Evolutionary conservation across 805 yeast genomes (phyloP).

Genomic region (Cyberlindnera amylophila): DNA sequence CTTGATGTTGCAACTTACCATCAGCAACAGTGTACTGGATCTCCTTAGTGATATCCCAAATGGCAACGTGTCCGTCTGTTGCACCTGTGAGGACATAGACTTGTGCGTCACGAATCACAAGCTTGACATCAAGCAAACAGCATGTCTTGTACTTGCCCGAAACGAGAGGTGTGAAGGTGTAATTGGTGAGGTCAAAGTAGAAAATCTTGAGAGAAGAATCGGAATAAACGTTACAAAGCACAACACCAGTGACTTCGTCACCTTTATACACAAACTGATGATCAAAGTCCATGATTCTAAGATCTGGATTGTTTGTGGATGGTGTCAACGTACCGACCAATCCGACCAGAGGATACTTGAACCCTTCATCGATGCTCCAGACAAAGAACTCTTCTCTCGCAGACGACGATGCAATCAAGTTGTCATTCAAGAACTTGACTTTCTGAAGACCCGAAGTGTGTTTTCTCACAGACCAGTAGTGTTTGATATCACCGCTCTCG

Average conservation of each 20-base stretch:
- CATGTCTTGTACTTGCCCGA: constrained; percentile 62
- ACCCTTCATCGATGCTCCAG: constrained; percentile 57
- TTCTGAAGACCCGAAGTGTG: constrained; percentile 90
- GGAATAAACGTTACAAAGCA: constrained; percentile 73
- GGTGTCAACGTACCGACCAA: constrained; percentile 55
- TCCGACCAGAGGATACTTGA: constrained; percentile 40
- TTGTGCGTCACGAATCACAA: constrained; percentile 33
- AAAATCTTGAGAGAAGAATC: constrained; percentile 75
- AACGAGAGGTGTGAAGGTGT: constrained; percentile 40
- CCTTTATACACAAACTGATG: constrained; percentile 35
- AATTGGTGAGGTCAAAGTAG: constrained; percentile 39
- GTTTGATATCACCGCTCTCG: constrained; percentile 39
- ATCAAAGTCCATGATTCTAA: constrained; percentile 86
- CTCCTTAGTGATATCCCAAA: constrained; percentile 49
- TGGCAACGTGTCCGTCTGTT: constrained; percentile 76
- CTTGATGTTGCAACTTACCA: constrained; percentile 6
- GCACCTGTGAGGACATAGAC: constrained; percentile 54
- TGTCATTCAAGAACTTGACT: constrained; percentile 54
- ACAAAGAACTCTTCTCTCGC: constrained; percentile 86
- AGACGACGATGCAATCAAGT: constrained; percentile 52
- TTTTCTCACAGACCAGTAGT: constrained; percentile 61
- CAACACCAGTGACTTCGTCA: constrained; percentile 37
- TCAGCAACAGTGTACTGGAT: constrained; percentile 21
- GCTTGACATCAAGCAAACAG: constrained; percentile 64
- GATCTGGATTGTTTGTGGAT: constrained; percentile 62